Percentiles rank a stretch among this genome's conserved stretches.
phyloP scores from a whole-genome alignment of 805 yeast genomes.

The Teunomyces panamensis region DNA sequence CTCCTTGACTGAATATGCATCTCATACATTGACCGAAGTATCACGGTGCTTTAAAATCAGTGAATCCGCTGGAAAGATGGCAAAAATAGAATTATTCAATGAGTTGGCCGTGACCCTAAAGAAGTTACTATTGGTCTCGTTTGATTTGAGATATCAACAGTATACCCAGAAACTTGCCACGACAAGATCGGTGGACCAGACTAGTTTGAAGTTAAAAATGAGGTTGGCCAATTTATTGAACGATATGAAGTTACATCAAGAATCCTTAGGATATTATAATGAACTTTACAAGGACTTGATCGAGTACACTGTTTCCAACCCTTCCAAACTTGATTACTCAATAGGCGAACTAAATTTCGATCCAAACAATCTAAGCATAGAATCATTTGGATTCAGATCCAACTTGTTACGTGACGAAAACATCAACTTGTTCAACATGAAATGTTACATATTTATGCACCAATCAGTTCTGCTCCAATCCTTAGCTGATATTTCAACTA shows the following conservation, averaged over 20 bases:
- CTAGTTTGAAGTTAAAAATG: slow-evolving; percentile 43
- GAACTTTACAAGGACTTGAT: slow-evolving; percentile 33
- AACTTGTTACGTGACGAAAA: slow-evolving; percentile 2
- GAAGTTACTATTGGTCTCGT: slow-evolving; percentile 49
- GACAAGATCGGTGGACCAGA: not conserved
- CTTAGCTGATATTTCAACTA: slow-evolving; percentile 32
- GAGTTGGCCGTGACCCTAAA: slow-evolving; percentile 45
- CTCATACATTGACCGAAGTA: slow-evolving; percentile 8
- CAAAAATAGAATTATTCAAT: slow-evolving; percentile 51
- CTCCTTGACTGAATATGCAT: slow-evolving; percentile 1
- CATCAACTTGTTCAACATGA: slow-evolving; percentile 23
- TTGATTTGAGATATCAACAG: slow-evolving; percentile 29
- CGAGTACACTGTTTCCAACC: not conserved
- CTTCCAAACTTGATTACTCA: not conserved
- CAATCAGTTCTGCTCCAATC: slow-evolving; percentile 34
- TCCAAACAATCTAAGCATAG: not conserved
- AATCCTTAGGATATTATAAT: slow-evolving; percentile 54
- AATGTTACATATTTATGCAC: slow-evolving; percentile 34
- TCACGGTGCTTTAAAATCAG: slow-evolving; percentile 42
- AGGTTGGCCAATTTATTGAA: slow-evolving; percentile 51
- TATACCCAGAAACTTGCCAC: slow-evolving; percentile 9
- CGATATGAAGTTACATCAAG: slow-evolving; percentile 57
- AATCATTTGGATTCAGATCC: not conserved
- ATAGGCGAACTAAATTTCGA: not conserved
- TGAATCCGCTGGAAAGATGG: slow-evolving; percentile 33